Base-by-base conservation (phyloP, 441 rosid genomes). In the Populus hybrid region DNA sequence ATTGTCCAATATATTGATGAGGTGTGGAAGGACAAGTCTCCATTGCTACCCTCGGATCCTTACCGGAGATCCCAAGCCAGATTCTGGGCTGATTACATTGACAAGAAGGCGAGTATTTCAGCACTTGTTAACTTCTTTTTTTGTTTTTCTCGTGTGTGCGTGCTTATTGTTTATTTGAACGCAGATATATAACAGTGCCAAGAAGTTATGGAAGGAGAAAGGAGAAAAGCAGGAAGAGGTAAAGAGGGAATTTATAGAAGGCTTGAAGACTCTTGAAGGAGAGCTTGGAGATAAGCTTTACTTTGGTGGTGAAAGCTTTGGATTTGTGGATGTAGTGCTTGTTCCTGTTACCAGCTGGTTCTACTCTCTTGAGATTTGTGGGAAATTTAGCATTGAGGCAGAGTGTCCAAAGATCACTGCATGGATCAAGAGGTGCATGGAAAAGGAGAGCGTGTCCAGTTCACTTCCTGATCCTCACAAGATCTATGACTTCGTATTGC, bases 1-100 rank as follows among this genome's bases (percentile, higher is more conserved):
- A 76, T 70, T 10, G 57, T 76, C 23, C 61, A 70, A 42, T 76
- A 76, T 11, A 70, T 76, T 36, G 79, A 76, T 26, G 74, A 76
- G 69, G 74, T 36, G 28, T 76, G 79, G 79, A 23, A 24, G 19
- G 68, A 70, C 12, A n/a, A 21, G 21, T 50, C 74, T 28, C 73
- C 80, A 35, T 21, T 78, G 6, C 35, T 72, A 9, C 75, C 65
- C 19, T 7, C 73, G 2, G 73, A 70, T 70, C 59, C 73, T 36
- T 40, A 70, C 14, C 32, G 5, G 6, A 59, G 65, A 72, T 26
- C 66, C 65, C 23, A 28, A 19, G 75, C 66, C 12, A 72, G 65
- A 28, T 26, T 72, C 30, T 72, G 66, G 75, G 75, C 75, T 7
- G 65, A 72, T 72, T 72, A 42, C 9, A 2, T 50, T 50, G 74